Conservation (phyloP, 2,329 filamentous ascomycete species). For the Aspergillus viridinutans region DNA sequence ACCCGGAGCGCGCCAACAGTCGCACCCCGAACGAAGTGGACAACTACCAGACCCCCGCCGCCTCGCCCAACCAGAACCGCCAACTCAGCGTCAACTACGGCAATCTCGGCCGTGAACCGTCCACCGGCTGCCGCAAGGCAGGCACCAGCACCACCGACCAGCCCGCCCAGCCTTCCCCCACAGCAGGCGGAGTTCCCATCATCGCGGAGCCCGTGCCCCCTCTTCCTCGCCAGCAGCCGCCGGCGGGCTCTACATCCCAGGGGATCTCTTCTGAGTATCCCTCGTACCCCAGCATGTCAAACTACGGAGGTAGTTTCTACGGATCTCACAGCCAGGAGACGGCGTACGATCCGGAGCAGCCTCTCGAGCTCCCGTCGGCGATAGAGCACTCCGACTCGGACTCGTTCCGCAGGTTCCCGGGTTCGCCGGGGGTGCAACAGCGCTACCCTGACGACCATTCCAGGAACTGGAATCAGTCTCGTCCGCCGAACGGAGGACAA, state of each 20-base stretch:
- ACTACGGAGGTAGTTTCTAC: not conserved
- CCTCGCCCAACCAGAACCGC: slow-evolving; percentile 19
- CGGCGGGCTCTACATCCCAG: not conserved
- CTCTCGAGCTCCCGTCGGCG: slow-evolving; percentile 13
- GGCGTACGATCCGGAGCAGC: slow-evolving; percentile 9
- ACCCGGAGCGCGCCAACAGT: slow-evolving; percentile 31
- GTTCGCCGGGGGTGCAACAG: not conserved
- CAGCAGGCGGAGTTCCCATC: slow-evolving; percentile 20
- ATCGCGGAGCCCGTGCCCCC: slow-evolving; percentile 23
- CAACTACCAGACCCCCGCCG: slow-evolving; percentile 24
- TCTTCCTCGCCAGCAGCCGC: slow-evolving; percentile 3
- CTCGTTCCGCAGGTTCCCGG: not conserved
- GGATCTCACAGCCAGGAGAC: slow-evolving; percentile 1
- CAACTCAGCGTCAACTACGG: slow-evolving; percentile 22
- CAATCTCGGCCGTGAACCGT: slow-evolving; percentile 34
- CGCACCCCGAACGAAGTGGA: slow-evolving; percentile 27
- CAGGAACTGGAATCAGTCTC: not conserved
- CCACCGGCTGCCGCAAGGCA: slow-evolving; percentile 37
- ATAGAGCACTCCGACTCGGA: not conserved
- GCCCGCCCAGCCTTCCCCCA: slow-evolving; percentile 1
- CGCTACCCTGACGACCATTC: not conserved
- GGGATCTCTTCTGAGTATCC: slow-evolving; percentile 1
- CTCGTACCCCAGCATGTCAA: slow-evolving; percentile 10
- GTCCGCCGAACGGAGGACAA: not conserved
- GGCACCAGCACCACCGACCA: slow-evolving; percentile 12